Conservation (phyloP, 2,329 filamentous ascomycete genomes). For the Fusarium albosuccineum region DNA sequence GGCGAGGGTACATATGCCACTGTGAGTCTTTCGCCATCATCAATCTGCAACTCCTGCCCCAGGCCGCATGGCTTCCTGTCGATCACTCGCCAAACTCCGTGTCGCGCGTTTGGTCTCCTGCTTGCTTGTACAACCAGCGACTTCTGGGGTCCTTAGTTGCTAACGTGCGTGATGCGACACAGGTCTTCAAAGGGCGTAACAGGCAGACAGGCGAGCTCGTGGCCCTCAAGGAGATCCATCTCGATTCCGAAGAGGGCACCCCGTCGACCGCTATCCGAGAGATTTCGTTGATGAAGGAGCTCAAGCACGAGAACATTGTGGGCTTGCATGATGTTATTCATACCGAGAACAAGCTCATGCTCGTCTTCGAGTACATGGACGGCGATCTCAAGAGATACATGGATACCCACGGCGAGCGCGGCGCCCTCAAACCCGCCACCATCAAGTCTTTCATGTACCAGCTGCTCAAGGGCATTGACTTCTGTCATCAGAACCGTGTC, state of each 20-base stretch:
- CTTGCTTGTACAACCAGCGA: too few species aligned
- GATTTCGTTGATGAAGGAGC: constrained; percentile 99
- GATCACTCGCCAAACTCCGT: background rate
- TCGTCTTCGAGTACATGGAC: constrained; percentile 99
- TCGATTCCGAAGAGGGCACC: constrained; percentile 98
- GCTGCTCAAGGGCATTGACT: constrained; percentile 93
- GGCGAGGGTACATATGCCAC: constrained; percentile 99
- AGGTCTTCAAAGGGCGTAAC: constrained; percentile 99
- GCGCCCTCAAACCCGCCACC: constrained; percentile 86
- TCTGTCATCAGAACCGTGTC: constrained; percentile 97
- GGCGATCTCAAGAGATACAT: constrained; percentile 99
- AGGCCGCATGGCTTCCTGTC: background rate
- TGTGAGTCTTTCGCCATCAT: constrained; percentile 63
- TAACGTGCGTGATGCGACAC: constrained; percentile 28
- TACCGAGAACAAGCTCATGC: constrained; percentile 99
- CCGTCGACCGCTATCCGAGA: constrained; percentile 97
- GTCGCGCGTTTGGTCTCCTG: background rate
- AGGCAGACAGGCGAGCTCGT: constrained; percentile 97
- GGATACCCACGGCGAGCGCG: constrained; percentile 91
- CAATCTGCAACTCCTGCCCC: background rate
- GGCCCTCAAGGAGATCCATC: constrained; percentile 97
- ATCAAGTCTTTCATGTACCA: constrained; percentile 99
- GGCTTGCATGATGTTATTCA: constrained; percentile 98
- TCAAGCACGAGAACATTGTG: constrained; percentile 99
- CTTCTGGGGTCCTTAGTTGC: background rate